A percentile compares a stretch with the other conserved stretches of the same genome.
These are phyloP conservation scores for Phytophthora cryptogea DNA, from an alignment of 352 stramenopile species.

Conservation along the genomic window DNA sequence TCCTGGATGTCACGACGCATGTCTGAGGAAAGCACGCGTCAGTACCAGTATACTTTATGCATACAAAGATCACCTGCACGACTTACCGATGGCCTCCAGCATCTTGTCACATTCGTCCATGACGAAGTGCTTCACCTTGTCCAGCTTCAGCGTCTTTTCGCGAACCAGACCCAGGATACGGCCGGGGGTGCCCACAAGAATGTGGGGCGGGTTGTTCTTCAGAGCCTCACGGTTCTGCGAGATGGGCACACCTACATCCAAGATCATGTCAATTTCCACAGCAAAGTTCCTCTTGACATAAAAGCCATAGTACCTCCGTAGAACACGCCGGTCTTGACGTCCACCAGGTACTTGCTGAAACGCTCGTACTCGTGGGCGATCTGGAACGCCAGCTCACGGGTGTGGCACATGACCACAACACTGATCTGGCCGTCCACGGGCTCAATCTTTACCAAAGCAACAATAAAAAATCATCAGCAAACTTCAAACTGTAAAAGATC, in stretches of 20 bases:
- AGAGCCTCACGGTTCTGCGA: constrained; percentile 95
- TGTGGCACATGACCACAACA: constrained; percentile 99
- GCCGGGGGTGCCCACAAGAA: constrained; percentile 98
- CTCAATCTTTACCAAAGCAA: constrained; percentile 66
- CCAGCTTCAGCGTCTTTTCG: constrained; percentile 97
- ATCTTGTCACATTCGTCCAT: constrained; percentile 99
- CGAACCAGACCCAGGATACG: constrained; percentile 90
- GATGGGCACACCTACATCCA: constrained; percentile 88
- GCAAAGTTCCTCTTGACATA: neutral
- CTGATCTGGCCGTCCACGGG: constrained; percentile 93
- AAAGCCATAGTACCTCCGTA: constrained; percentile 86
- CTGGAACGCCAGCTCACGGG: constrained; percentile 99
- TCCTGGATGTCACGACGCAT: constrained; percentile 99
- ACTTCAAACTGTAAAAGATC: neutral
- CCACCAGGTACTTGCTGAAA: constrained; percentile 98
- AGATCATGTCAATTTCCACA: constrained; percentile 8
- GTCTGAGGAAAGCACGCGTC: constrained; percentile 55
- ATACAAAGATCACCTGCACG: neutral
- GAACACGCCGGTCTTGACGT: constrained; percentile 97
- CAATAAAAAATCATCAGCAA: constrained; percentile 7
- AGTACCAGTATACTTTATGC: neutral
- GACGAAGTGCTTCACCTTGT: constrained; percentile 99
- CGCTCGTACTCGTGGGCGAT: constrained; percentile 99
- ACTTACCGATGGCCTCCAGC: constrained; percentile 94
- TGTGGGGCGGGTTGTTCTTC: constrained; percentile 96